Conservation (phyloP, 495 filamentous ascomycete genomes). For the Penicillium silybi region DNA sequence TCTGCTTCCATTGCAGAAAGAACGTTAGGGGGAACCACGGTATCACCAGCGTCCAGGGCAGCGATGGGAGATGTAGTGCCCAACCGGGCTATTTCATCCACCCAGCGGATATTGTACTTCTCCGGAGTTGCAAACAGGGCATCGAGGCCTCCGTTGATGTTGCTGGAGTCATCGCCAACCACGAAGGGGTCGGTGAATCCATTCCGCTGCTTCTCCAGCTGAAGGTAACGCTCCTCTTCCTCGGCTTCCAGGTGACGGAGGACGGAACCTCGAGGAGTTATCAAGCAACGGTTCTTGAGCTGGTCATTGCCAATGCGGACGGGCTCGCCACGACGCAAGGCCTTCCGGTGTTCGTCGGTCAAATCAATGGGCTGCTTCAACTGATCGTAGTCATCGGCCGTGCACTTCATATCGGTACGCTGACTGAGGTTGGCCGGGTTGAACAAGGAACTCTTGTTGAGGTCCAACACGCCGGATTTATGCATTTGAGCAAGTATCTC, state of each 20-base stretch:
- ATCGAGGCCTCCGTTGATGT: slow-evolving; percentile 41
- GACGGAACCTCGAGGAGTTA: slow-evolving; percentile 76
- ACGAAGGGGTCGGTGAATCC: slow-evolving; percentile 25
- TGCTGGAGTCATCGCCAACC: slow-evolving; percentile 36
- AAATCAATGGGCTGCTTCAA: slow-evolving; percentile 36
- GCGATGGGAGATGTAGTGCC: slow-evolving; percentile 24
- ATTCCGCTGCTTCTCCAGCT: slow-evolving; percentile 61
- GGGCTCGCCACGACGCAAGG: slow-evolving; percentile 38
- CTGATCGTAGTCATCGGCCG: slow-evolving; percentile 39
- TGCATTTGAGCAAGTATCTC: slow-evolving; percentile 48
- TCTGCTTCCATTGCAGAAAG: slow-evolving; percentile 45
- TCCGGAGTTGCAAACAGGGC: slow-evolving; percentile 42
- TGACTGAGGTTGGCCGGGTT: slow-evolving; percentile 49
- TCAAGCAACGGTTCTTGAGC: slow-evolving; percentile 50
- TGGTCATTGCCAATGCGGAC: slow-evolving; percentile 32
- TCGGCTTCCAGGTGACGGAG: slow-evolving; percentile 70
- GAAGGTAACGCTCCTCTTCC: slow-evolving; percentile 73
- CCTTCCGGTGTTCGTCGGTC: slow-evolving; percentile 40
- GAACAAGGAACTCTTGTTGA: slow-evolving; percentile 51
- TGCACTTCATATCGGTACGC: slow-evolving; percentile 49
- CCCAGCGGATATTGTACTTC: slow-evolving; percentile 43
- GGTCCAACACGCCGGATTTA: slow-evolving; percentile 43
- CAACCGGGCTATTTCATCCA: slow-evolving; percentile 30
- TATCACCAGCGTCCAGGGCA: slow-evolving; percentile 20
- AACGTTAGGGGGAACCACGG: slow-evolving; percentile 35